phyloP scores from a whole-genome alignment of 768 basidiomycete genomes.

The Mycena rebaudengoi region DNA sequence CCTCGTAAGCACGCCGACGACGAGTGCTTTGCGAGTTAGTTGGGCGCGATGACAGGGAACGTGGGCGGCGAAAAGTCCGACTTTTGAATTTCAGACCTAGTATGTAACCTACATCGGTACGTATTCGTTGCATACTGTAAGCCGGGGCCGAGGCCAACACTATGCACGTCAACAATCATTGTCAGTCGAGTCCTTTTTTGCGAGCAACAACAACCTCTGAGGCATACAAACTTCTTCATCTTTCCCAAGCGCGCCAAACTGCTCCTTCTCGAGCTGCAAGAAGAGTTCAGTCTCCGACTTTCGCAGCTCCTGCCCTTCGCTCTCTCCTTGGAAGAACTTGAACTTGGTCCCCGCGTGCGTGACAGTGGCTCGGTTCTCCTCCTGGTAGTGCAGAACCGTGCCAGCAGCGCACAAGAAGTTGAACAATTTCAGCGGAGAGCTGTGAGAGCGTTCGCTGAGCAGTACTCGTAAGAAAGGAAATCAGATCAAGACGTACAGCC shows the following conservation, averaged over 20 bases:
- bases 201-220: slow-evolving; percentile 18
- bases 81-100: too few relatives aligned
- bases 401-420: slow-evolving; percentile 17
- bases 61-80: too few relatives aligned
- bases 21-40: too few relatives aligned
- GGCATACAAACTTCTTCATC: slow-evolving; percentile 20
- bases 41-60: too few relatives aligned
- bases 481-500: slow-evolving; percentile 12
- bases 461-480: neutral
- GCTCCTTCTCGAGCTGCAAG: slow-evolving; percentile 10
- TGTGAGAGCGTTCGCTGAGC: slow-evolving; percentile 8
- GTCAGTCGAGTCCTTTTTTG: slow-evolving; percentile 10
- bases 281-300: slow-evolving; percentile 6
- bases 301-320: slow-evolving; percentile 18
- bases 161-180: neutral
- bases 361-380: slow-evolving; percentile 8
- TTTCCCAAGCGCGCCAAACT: slow-evolving; percentile 7
- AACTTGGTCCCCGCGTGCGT: slow-evolving; percentile 14
- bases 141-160: too few relatives aligned
- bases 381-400: slow-evolving; percentile 22
- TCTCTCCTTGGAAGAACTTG: slow-evolving; percentile 23
- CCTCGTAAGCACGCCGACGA: too few relatives aligned
- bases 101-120: too few relatives aligned
- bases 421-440: slow-evolving; percentile 20
- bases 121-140: too few relatives aligned